Percentiles rank a stretch among this genome's conserved stretches.
These are phyloP conservation scores for Coriolopsis trogii DNA, from an alignment of 1,284 basidiomycete species.

Conservation along the genomic window DNA sequence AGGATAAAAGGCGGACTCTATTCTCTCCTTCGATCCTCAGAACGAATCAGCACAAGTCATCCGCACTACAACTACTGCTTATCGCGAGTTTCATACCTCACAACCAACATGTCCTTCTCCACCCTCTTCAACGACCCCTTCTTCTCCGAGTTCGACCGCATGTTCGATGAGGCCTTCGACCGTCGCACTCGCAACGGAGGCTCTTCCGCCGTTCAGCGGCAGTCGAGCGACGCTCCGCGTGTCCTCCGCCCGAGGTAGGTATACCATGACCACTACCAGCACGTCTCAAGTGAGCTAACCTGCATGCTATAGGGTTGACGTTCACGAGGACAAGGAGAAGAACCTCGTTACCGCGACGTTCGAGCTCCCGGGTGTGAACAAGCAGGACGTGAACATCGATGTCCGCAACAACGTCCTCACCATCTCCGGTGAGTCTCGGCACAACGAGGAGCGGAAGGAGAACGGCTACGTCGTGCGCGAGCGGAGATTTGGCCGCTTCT, in stretches of 20 bases:
- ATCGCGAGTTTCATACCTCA: not conserved
- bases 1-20: too few species aligned
- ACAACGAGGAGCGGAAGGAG: conserved; percentile 39
- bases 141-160: conserved; percentile 46
- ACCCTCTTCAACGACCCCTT: conserved; percentile 49
- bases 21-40: too few species aligned
- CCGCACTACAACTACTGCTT: not conserved
- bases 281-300: not conserved
- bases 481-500: conserved; percentile 49
- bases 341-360: conserved; percentile 51
- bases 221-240: conserved; percentile 12
- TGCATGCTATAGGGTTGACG: conserved; percentile 42
- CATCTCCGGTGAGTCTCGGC: conserved; percentile 47
- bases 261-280: too few species aligned
- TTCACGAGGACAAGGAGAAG: conserved; percentile 44
- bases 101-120: conserved; percentile 20
- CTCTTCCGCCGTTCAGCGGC: conserved; percentile 11
- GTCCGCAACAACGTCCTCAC: conserved; percentile 44
- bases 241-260: conserved; percentile 20
- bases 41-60: too few species aligned
- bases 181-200: conserved; percentile 17
- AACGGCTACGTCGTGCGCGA: conserved; percentile 53
- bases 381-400: conserved; percentile 46
- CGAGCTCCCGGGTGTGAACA: conserved; percentile 50
- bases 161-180: conserved; percentile 49